Base-by-base conservation (phyloP, 2,329 filamentous ascomycete species). In the Emergomyces pasteurianus region DNA sequence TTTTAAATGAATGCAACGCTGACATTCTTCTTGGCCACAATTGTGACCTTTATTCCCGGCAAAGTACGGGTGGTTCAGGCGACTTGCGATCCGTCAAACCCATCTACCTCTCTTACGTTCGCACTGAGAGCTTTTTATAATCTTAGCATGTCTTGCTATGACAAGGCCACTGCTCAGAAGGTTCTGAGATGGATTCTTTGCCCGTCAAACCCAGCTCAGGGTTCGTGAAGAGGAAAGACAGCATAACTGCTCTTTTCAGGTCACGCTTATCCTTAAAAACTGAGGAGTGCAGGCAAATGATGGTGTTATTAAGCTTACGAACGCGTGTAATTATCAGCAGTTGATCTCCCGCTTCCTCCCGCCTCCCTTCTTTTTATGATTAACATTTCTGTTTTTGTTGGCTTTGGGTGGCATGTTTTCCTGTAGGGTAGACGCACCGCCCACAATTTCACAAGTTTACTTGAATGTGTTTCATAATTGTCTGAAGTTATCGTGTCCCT, bases 21-120 rank as follows among this genome's bases (percentile, higher is more conserved):
- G 12, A 60, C 36, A 38, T 23, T 28, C n/a, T 5, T 46, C 23
- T 40, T 18, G 58, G 58, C 50, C 49, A 60, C 58, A 4, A 26
- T 55, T 16, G 50, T 60, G 38, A 60, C 50, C 36, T 60, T 60
- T 49, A 46, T 54, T 21, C 9, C 6, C 16, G 58, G 58, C 36
- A 60, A 60, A 60, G 58, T 60, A 23, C 47, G 58, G 14, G 47
- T 59, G 47, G 58, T 59, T 18, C 58, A 59, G 34, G 58, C 58
- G 9, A 53, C 47, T 16, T 59, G 58, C 58, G 16, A 59, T 28
- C 58, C 58, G n/a, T 59, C 58, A 3, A 12, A 59, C 1, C 3
- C 3, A 42, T 28, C 47, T n/a, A n/a, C 58, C 26, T 26, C 10
- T 3, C 36, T 59, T 3, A 59, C 34, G 0, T 42, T n/a, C 7